Evolutionary conservation across 352 stramenopile species (phyloP).

Genomic region (Globisporangium solare): DNA sequence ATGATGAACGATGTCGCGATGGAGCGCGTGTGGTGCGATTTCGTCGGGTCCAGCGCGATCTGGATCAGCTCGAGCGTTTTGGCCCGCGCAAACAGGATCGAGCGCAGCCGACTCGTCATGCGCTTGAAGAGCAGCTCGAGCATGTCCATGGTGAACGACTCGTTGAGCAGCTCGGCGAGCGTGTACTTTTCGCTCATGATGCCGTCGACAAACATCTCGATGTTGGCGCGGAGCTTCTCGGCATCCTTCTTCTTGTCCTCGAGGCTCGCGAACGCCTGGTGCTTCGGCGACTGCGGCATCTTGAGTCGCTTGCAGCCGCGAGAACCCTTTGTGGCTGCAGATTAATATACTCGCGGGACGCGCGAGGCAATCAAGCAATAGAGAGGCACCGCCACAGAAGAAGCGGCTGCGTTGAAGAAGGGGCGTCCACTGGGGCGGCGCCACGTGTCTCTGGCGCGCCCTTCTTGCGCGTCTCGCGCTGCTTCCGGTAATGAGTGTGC

Average conservation of each 20-base stretch:
- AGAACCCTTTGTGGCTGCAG: not conserved
- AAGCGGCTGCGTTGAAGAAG: too few relatives aligned
- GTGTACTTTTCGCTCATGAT: constrained; percentile 61
- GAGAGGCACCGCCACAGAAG: too few relatives aligned
- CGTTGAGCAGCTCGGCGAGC: constrained; percentile 68
- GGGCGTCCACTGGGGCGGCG: too few relatives aligned
- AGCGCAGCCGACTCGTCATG: constrained; percentile 73
- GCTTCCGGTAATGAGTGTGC: too few relatives aligned
- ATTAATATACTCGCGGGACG: too few relatives aligned
- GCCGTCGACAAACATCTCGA: constrained; percentile 82
- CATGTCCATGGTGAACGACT: constrained; percentile 82
- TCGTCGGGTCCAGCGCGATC: constrained; percentile 49
- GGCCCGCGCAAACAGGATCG: constrained; percentile 64
- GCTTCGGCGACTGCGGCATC: constrained; percentile 29
- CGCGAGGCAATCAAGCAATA: too few relatives aligned
- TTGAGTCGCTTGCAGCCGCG: not conserved
- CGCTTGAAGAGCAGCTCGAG: constrained; percentile 82
- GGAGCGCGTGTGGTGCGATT: constrained; percentile 55
- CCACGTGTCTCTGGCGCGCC: too few relatives aligned
- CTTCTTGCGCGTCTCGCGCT: too few relatives aligned
- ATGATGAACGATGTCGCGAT: constrained; percentile 79
- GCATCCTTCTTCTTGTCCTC: constrained; percentile 46
- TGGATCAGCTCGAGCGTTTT: constrained; percentile 74
- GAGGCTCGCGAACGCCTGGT: constrained; percentile 19
- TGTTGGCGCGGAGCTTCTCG: constrained; percentile 59